Conservation (phyloP, 345 rosid genomes). For the Dipteronia sinensis region DNA sequence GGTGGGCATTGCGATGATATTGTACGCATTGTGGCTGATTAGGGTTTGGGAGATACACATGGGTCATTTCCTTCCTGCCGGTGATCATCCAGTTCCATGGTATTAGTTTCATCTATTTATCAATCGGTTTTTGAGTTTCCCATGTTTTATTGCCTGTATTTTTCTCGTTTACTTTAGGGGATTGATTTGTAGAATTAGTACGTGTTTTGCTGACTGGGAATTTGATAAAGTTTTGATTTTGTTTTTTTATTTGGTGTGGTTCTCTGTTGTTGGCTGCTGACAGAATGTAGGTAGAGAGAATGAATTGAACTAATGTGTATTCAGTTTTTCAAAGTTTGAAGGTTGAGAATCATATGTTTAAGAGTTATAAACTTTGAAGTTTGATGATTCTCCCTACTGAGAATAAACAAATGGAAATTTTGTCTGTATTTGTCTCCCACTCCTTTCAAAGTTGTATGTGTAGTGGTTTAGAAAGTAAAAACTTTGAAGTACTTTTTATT, state of each 20-base stretch:
- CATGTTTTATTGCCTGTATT: not conserved
- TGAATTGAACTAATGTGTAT: not conserved
- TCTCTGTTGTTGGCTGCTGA: not conserved
- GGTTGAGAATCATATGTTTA: constrained; percentile 8
- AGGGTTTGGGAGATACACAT: constrained; percentile 69
- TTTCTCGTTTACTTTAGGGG: not conserved
- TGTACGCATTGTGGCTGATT: constrained; percentile 74
- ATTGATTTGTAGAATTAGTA: not conserved
- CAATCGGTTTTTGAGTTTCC: not conserved
- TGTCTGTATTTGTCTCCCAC: not conserved
- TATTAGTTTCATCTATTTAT: constrained; percentile 27
- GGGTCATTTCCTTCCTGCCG: constrained; percentile 53
- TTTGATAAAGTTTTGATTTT: not conserved
- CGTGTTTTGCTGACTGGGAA: not conserved
- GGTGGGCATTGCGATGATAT: constrained; percentile 78
- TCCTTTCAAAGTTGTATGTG: not conserved
- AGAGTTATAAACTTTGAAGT: not conserved
- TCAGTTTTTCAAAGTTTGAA: not conserved
- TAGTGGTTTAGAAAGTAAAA: not conserved
- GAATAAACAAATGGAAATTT: too few species aligned
- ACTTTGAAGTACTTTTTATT: not conserved
- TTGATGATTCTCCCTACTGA: too few species aligned
- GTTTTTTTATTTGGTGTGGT: too few species aligned
- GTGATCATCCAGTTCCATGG: constrained; percentile 66
- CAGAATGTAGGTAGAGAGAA: not conserved